phyloP scores from a whole-genome alignment of 257 asterid genomes.

The Solanum pinnatisectum region DNA sequence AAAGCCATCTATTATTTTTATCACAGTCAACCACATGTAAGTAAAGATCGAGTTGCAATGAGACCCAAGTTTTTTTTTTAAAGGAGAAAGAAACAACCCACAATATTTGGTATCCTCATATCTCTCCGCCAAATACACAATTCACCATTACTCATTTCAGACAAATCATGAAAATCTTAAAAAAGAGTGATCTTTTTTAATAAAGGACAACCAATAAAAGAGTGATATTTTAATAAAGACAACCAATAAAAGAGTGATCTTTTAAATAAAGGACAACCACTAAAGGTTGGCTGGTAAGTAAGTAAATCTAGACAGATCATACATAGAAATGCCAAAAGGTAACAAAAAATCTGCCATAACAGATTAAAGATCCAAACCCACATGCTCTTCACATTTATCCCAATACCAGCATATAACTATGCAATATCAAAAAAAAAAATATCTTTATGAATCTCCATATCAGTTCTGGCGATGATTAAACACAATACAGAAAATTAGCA shows the following conservation, averaged over 20 bases:
- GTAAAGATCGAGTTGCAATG: not conserved
- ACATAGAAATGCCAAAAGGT: too few relatives aligned
- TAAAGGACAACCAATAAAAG: not conserved
- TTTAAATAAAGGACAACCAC: not conserved
- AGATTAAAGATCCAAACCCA: not conserved
- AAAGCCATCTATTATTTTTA: not conserved
- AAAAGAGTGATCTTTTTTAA: not conserved
- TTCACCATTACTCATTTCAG: not conserved
- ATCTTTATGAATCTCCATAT: not conserved
- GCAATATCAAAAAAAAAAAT: not conserved
- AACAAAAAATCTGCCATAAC: not conserved
- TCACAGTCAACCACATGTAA: not conserved
- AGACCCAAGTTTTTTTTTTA: not conserved
- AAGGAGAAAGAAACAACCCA: not conserved
- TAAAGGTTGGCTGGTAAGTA: not conserved
- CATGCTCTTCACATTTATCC: not conserved
- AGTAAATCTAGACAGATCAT: not conserved
- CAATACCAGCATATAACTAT: not conserved
- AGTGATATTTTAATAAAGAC: not conserved
- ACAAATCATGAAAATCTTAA: not conserved
- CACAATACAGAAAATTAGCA: not conserved
- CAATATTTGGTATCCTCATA: not conserved
- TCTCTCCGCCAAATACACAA: not conserved
- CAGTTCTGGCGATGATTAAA: not conserved
- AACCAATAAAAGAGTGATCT: not conserved